A percentile compares a stretch with the other conserved stretches of the same genome.
Evolutionary conservation across 2,329 filamentous ascomycete species (phyloP).

Genomic region (Paracamarosporium sp.): DNA sequence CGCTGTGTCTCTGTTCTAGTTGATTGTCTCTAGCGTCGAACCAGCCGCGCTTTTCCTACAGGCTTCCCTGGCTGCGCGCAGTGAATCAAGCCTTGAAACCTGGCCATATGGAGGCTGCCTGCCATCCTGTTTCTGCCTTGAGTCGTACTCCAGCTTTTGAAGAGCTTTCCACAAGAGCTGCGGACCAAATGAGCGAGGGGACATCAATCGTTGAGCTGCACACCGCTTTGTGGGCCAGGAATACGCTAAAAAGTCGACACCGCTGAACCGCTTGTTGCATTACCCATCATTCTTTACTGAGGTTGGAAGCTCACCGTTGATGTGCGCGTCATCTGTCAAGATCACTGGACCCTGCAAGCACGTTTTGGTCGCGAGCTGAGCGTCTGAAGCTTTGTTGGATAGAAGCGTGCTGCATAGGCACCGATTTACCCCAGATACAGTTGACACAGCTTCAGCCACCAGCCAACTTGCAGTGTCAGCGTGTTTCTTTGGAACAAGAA

Average conservation of each 20-base stretch:
- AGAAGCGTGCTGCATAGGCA: background rate
- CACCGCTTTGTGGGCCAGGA: constrained; percentile 8
- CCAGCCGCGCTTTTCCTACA: background rate
- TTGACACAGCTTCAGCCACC: too few species aligned
- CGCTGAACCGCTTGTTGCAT: constrained; percentile 2
- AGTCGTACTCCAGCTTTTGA: background rate
- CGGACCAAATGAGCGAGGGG: background rate
- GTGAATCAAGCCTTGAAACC: constrained; percentile 6
- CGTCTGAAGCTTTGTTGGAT: background rate
- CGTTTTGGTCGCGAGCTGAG: background rate
- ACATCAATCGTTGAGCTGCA: background rate
- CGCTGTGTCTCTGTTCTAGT: background rate
- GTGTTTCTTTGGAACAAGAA: background rate
- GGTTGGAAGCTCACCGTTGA: background rate
- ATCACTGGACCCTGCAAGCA: constrained; percentile 6
- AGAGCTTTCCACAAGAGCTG: background rate
- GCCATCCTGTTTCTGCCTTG: background rate
- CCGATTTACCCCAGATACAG: background rate
- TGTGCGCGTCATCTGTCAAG: background rate
- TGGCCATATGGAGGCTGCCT: constrained; percentile 2
- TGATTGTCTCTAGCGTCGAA: background rate
- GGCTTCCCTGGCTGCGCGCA: constrained; percentile 4
- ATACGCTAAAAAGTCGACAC: constrained; percentile 6
- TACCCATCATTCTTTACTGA: background rate
- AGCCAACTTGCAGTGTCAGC: background rate